phyloP scores from a whole-genome alignment of 129 eudicot species.

The Deinandra increscens region DNA sequence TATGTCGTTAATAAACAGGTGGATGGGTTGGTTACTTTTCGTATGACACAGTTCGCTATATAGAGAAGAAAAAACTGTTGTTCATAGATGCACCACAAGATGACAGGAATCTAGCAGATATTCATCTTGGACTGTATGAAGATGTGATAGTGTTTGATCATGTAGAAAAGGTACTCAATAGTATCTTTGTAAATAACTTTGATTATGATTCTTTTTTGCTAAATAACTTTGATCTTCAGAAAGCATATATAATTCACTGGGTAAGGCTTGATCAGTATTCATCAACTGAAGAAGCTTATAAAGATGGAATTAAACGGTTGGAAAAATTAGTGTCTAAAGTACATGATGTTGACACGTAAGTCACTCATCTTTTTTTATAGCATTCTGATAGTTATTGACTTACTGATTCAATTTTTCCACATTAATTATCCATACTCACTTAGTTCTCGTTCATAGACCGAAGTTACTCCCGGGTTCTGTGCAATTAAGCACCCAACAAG shows the following conservation, averaged over 20 bases:
- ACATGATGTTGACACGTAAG: conserved; percentile 72
- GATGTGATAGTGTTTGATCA: conserved; percentile 92
- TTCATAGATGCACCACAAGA: conserved; percentile 73
- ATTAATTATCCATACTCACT: conserved; percentile 5
- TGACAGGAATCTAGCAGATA: conserved; percentile 75
- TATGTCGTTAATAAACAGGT: conserved; percentile 45
- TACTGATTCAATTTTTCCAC: background rate
- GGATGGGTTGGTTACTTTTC: conserved; percentile 99
- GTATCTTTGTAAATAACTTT: background rate
- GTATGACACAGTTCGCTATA: conserved; percentile 79
- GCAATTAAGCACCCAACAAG: conserved; percentile 44
- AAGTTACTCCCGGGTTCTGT: conserved; percentile 68
- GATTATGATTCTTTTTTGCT: background rate
- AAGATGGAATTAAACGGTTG: conserved; percentile 68
- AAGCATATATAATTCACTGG: conserved; percentile 86
- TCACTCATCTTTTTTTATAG: background rate
- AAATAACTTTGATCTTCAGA: conserved; percentile 41
- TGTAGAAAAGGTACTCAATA: conserved; percentile 76
- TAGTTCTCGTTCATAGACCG: conserved; percentile 50
- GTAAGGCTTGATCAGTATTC: conserved; percentile 69
- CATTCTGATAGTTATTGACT: background rate
- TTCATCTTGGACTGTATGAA: conserved; percentile 84
- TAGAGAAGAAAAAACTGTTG: conserved; percentile 69
- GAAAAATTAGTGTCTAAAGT: conserved; percentile 60
- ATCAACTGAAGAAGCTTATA: conserved; percentile 65